Evolutionary conservation across 1,284 basidiomycete species (phyloP), one percentile per base, ranked within the genome.

Genomic region (Rhodotorula sp.): DNA sequence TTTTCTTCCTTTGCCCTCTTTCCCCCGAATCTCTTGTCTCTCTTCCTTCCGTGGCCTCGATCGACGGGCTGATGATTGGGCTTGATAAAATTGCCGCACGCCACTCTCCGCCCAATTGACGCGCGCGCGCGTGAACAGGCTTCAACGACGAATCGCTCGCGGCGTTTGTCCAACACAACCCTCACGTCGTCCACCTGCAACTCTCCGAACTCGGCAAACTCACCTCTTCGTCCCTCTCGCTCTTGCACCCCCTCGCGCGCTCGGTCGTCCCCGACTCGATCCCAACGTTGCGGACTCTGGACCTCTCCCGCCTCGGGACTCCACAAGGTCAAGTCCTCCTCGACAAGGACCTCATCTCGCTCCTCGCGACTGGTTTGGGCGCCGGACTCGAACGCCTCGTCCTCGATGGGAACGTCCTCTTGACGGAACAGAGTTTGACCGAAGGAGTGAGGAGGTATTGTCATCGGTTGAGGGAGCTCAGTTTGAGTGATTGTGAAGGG

Each of bases 141-240:
- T 95, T 99, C 80, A 89, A 95, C 79, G 78, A 88, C 3, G 85
- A 86, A 15, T 91, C 89, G 77, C 82, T 91, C 67, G 78, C 86
- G 37, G 80, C 85, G 5, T 85, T 98, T 53, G 86, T 89, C 24
- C 77, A 84, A 37, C 80, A 84, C 64, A 93, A 90, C 74, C 83
- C 85, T 3, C 81, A 82, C 26, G 81, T 99, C 26, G 84, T 81
- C 14, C 87, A 89, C 67, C 85, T 99, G 2, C 85, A 90, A 3
- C 83, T 99, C 48, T 86, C 87, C 64, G 91, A 96, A 78, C 83
- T 97, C 48, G 93, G 90, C 12, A 83, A 87, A 75, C 81, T 96
- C 67, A 79, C 84, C 80, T 83, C 33, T 79, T 93, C 54, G 46
- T 79, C 80, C 15, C 80, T 90, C 53, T 44, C 53, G 42, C 29